Percentiles rank a stretch among this genome's conserved stretches.
Evolutionary conservation across 2,329 filamentous ascomycete genomes (phyloP).

Genomic region (Nothophaeocryptopus gaeumannii): DNA sequence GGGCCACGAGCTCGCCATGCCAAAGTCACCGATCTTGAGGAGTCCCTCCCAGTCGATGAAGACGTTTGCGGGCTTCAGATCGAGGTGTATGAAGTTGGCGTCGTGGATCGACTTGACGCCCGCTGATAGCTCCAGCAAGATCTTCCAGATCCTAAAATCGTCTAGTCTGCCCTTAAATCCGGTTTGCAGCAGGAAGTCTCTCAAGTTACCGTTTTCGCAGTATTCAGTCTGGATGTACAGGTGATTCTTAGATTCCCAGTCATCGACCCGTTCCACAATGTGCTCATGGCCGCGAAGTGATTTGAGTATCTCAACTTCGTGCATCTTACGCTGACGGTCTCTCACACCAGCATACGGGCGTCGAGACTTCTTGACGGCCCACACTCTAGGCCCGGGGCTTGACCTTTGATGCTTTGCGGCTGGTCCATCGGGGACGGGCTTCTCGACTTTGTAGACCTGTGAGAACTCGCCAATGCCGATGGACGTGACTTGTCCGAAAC

Average conservation of each 20-base stretch:
- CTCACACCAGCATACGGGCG: constrained; percentile 72
- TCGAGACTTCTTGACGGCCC: constrained; percentile 91
- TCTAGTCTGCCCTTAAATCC: constrained; percentile 84
- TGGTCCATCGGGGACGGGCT: constrained; percentile 38
- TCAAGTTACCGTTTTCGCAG: constrained; percentile 89
- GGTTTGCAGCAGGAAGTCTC: constrained; percentile 77
- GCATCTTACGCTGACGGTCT: constrained; percentile 78
- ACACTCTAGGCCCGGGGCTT: constrained; percentile 52
- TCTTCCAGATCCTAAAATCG: constrained; percentile 98
- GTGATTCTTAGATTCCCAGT: constrained; percentile 81
- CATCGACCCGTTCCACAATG: constrained; percentile 76
- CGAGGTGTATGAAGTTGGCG: constrained; percentile 78
- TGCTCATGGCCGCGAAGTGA: constrained; percentile 78
- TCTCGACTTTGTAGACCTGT: constrained; percentile 77
- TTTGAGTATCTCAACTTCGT: constrained; percentile 77
- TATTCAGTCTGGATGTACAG: constrained; percentile 98
- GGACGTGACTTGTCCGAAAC: constrained; percentile 77
- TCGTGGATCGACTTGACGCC: constrained; percentile 88
- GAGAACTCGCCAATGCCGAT: constrained; percentile 92
- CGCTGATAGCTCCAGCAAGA: constrained; percentile 76
- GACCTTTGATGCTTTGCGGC: constrained; percentile 19
- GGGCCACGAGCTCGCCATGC: constrained; percentile 75
- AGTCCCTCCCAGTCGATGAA: constrained; percentile 77
- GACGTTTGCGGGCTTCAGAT: constrained; percentile 82
- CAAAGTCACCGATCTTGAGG: constrained; percentile 84